A percentile compares a stretch with the other conserved stretches of the same genome.
Evolutionary conservation across 306 rosid species (phyloP).

Genomic region (Vigna hirtella): DNA sequence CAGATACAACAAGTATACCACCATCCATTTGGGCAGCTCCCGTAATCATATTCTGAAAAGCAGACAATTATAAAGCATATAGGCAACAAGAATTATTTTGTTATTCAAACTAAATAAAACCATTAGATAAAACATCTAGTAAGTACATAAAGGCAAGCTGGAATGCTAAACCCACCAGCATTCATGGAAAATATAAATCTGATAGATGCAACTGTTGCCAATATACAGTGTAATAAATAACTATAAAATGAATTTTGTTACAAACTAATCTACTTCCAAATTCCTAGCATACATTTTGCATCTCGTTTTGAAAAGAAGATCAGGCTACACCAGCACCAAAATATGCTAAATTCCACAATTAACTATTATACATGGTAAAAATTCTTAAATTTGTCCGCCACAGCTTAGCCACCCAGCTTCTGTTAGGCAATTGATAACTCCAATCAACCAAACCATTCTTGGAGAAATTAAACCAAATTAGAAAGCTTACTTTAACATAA

Average conservation of each 20-base stretch:
- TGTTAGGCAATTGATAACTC: neutral
- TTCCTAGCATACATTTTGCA: neutral
- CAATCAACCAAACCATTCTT: neutral
- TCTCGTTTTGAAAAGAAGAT: conserved; percentile 19
- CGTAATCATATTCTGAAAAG: conserved; percentile 92
- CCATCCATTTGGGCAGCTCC: conserved; percentile 99
- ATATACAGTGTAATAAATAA: neutral
- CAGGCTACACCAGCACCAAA: conserved; percentile 12
- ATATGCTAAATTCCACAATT: neutral
- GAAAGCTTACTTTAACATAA: conserved; percentile 80
- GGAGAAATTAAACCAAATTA: conserved; percentile 19
- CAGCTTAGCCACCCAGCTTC: neutral
- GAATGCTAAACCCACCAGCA: neutral
- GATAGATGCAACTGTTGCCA: neutral
- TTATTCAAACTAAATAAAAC: conserved; percentile 1
- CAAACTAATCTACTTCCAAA: neutral
- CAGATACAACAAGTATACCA: conserved; percentile 95
- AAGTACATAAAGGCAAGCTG: neutral
- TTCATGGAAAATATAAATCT: conserved; percentile 10
- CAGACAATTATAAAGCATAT: conserved; percentile 2
- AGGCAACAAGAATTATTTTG: neutral
- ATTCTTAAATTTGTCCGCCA: neutral
- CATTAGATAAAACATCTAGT: conserved; percentile 4
- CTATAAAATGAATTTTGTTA: neutral
- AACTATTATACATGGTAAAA: conserved; percentile 15